Evolutionary conservation across 371 early-diverging fungal species (phyloP), one percentile per base, ranked within the genome.

Genomic region (Mucor velutinosus): DNA sequence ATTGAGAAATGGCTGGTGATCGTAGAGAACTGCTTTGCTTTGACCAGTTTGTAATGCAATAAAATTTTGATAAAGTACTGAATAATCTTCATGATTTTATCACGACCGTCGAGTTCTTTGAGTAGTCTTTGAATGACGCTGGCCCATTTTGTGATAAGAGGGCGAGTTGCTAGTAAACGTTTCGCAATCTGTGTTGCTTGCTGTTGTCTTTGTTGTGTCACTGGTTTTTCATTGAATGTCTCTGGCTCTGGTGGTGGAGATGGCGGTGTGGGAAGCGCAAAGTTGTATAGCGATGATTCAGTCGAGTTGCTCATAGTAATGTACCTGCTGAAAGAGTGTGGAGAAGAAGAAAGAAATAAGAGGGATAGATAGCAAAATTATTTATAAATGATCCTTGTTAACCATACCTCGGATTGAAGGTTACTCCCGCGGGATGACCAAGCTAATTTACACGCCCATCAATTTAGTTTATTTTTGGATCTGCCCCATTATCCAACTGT

Each of bases 11-110:
- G 85, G 27, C 89, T 86, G 12, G 89, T 84, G 43, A 91, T 71
- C 21, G 81, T 77, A 15, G 81, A 77, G 70, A 87, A 74, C 6
- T 83, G 73, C 55, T 82, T 79, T 17, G 78, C 62, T 27, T 72
- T 61, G 10, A 81, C 70, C 19, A 79, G 66, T 11, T 78, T 65
- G 10, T 86, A 70, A 47, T 88, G 78, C 23, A 93, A 72, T 12
- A 89, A 70, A 10, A 92, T 75, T 64, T 94, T 94, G 70, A 88
- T 79, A 39, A 84, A 73, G 72, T 94, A 94, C 69, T 94, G 94
- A 32, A 90, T 68, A n/a, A 87, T 72, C 65, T 94, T 94, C 62
- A 94, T 81, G n/a, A 83, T 76, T 72, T 94, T 94, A 83, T 94
- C 94, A n/a, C 93, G 86, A 23, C 94, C 94, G 67, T 94, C 94